Conservation (phyloP, 2,329 filamentous ascomycete species). For the Colletotrichum shisoi region DNA sequence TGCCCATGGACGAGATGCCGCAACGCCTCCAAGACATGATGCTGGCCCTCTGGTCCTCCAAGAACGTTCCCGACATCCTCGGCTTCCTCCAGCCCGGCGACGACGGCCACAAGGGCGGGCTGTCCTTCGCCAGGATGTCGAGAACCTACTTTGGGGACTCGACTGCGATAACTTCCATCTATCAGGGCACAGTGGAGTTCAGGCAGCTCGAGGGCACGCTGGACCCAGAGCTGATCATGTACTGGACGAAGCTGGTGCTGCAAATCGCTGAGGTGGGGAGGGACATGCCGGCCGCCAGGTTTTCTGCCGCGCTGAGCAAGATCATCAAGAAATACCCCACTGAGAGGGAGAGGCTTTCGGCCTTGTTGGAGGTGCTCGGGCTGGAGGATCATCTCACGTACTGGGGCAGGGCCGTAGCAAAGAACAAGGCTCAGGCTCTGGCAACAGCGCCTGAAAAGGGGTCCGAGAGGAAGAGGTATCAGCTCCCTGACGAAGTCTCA, state of each 20-base stretch:
- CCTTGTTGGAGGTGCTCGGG: not conserved
- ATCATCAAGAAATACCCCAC: not conserved
- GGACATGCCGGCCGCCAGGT: not conserved
- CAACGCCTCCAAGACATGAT: not conserved
- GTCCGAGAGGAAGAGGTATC: no score
- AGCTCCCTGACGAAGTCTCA: no score
- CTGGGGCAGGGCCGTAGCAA: not conserved
- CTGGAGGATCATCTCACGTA: not conserved
- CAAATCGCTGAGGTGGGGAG: not conserved
- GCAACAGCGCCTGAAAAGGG: not conserved
- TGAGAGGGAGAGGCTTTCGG: not conserved
- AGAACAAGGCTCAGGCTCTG: not conserved
- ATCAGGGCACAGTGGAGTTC: slow-evolving; percentile 29
- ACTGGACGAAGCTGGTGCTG: slow-evolving; percentile 14
- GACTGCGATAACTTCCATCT: not conserved
- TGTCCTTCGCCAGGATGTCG: not conserved
- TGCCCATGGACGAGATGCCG: slow-evolving; percentile 12
- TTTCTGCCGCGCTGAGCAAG: not conserved
- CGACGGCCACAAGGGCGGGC: not conserved
- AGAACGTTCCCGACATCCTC: not conserved
- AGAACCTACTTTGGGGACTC: not conserved
- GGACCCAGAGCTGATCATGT: slow-evolving; percentile 15
- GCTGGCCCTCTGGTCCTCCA: slow-evolving; percentile 4
- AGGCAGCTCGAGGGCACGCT: slow-evolving; percentile 27
- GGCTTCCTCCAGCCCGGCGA: not conserved